A percentile compares a stretch with the other conserved stretches of the same genome.
phyloP scores from a whole-genome alignment of 2,329 filamentous ascomycete genomes.

The Blastomyces parvus region DNA sequence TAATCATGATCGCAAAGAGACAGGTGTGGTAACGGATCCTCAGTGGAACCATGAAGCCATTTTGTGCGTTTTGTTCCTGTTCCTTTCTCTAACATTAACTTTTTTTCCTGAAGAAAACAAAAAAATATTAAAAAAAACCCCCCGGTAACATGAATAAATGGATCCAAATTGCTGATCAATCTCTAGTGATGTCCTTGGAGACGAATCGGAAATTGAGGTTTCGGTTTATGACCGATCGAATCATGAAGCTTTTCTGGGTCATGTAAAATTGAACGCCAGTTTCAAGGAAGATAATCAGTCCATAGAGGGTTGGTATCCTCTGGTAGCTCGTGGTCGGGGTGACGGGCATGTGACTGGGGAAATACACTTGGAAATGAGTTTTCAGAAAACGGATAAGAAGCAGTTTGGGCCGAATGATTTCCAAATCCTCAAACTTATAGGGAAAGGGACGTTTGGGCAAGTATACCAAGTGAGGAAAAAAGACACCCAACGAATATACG shows the following conservation, averaged over 20 bases:
- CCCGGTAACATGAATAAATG: background rate
- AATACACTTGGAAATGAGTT: constrained; percentile 75
- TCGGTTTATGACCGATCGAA: constrained; percentile 84
- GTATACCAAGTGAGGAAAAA: constrained; percentile 98
- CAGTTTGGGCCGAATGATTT: constrained; percentile 94
- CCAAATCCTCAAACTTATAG: constrained; percentile 89
- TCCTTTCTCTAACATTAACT: background rate
- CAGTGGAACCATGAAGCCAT: constrained; percentile 93
- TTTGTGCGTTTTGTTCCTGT: constrained; percentile 57
- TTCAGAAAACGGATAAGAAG: constrained; percentile 78
- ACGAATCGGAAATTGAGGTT: constrained; percentile 81
- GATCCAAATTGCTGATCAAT: constrained; percentile 21
- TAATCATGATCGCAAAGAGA: constrained; percentile 46
- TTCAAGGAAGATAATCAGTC: constrained; percentile 59
- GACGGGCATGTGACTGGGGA: constrained; percentile 71
- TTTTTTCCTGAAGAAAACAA: background rate
- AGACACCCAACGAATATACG: constrained; percentile 91
- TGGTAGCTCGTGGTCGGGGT: constrained; percentile 71
- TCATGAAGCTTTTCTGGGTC: constrained; percentile 83
- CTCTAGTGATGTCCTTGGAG: constrained; percentile 78
- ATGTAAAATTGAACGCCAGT: constrained; percentile 70
- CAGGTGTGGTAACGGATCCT: constrained; percentile 65
- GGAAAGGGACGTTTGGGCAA: constrained; percentile 96
- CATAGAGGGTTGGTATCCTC: constrained; percentile 73
- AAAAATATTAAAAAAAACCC: background rate